Conservation (phyloP, 108 stramenopile species). For the Seminavis robusta region DNA sequence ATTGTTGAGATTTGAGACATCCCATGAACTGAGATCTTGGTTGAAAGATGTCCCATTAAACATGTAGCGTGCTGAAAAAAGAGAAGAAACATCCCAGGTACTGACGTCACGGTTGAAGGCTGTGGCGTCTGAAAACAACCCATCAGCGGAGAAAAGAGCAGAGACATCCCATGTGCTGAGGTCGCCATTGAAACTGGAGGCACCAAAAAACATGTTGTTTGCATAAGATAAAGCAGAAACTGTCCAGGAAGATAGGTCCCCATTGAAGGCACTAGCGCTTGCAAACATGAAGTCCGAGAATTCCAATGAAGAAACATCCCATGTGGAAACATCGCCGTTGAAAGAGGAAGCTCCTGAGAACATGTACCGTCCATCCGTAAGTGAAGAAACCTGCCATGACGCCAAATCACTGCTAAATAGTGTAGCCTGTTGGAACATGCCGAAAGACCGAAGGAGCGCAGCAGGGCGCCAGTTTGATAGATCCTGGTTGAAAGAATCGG, state of each 20-base stretch:
- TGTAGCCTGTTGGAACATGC: no score
- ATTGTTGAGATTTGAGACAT: conserved; percentile 18
- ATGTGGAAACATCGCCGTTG: conserved; percentile 19
- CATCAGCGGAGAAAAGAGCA: no score
- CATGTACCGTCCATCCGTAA: no score
- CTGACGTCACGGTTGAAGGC: background rate
- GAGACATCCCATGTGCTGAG: background rate
- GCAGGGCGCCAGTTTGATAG: no score
- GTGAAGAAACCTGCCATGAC: no score
- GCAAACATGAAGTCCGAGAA: conserved; percentile 31
- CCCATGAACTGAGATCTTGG: conserved; percentile 24
- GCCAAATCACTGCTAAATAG: no score
- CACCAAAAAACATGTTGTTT: conserved; percentile 26
- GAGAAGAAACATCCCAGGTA: conserved; percentile 1
- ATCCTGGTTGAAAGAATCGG: no score
- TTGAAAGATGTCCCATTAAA: conserved; percentile 27
- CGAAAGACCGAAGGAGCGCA: no score
- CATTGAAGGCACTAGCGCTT: conserved; percentile 16
- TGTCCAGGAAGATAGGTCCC: conserved; percentile 21
- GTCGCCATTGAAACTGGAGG: conserved; percentile 20
- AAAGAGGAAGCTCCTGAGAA: conserved; percentile 6
- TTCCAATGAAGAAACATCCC: conserved; percentile 29
- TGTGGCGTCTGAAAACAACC: background rate
- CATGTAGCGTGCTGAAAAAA: background rate
- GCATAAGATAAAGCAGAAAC: conserved; percentile 14